Evolutionary conservation across 306 rosid genomes (phyloP).

Genomic region (Trichosanthes cucumerina): DNA sequence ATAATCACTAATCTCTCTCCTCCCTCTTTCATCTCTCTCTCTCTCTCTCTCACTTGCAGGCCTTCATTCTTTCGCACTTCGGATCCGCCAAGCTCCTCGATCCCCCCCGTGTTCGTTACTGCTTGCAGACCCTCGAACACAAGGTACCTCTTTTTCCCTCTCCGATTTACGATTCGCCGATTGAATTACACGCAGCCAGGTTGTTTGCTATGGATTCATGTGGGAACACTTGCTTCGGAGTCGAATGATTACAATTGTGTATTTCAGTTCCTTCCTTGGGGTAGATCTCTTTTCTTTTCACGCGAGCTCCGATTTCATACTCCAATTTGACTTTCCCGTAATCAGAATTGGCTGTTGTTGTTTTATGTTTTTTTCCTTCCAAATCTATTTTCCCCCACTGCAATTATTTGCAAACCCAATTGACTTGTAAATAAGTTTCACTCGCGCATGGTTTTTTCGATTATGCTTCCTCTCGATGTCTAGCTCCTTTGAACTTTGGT

Average conservation of each 20-base stretch:
- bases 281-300: constrained; percentile 1
- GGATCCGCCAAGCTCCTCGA: background rate
- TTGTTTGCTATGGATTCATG: background rate
- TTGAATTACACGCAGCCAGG: background rate
- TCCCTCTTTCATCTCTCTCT: background rate
- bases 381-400: background rate
- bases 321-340: background rate
- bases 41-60: background rate
- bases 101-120: background rate
- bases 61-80: background rate
- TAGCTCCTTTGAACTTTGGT: background rate
- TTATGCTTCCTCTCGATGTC: background rate
- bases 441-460: background rate
- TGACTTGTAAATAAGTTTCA: background rate
- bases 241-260: background rate
- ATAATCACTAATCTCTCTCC: background rate
- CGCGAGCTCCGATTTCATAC: background rate
- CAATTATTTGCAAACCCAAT: background rate
- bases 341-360: background rate
- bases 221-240: background rate
- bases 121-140: constrained; percentile 5
- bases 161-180: background rate
- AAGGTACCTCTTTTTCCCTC: background rate
- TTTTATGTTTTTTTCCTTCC: background rate
- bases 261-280: background rate